Conservation (phyloP, 495 filamentous ascomycete genomes). For the Cairneyella variabilis region DNA sequence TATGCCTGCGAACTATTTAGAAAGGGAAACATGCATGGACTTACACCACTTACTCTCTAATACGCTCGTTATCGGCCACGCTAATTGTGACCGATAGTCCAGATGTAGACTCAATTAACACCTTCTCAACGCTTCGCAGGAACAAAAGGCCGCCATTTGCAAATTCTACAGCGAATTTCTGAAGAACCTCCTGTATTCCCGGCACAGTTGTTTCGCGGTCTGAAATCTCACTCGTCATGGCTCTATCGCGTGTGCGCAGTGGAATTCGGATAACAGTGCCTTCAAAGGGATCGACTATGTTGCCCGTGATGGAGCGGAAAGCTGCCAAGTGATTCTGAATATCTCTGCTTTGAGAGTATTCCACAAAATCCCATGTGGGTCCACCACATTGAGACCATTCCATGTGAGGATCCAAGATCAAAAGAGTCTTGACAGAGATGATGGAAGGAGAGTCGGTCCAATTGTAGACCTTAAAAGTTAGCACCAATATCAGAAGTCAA, state of each 20-base stretch:
- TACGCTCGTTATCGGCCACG: slow-evolving; percentile 10
- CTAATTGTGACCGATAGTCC: slow-evolving; percentile 25
- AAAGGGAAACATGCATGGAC: neutral
- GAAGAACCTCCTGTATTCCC: slow-evolving; percentile 30
- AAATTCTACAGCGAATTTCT: slow-evolving; percentile 31
- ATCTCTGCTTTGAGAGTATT: slow-evolving; percentile 19
- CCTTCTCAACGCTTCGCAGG: slow-evolving; percentile 32
- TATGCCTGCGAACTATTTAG: slow-evolving; percentile 17
- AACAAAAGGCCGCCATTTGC: slow-evolving; percentile 32
- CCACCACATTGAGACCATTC: slow-evolving; percentile 36
- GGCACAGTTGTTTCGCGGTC: slow-evolving; percentile 20
- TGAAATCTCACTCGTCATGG: slow-evolving; percentile 30
- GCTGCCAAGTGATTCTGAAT: slow-evolving; percentile 36
- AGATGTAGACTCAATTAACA: slow-evolving; percentile 26
- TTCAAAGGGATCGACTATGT: slow-evolving; percentile 18
- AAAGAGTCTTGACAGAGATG: slow-evolving; percentile 32
- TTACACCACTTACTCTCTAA: slow-evolving; percentile 14
- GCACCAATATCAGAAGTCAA: slow-evolving; percentile 8
- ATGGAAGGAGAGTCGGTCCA: slow-evolving; percentile 42
- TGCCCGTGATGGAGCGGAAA: slow-evolving; percentile 26
- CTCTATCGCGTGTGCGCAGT: slow-evolving; percentile 31
- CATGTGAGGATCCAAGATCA: slow-evolving; percentile 39
- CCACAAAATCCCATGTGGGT: slow-evolving; percentile 35
- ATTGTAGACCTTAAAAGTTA: slow-evolving; percentile 35
- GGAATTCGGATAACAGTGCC: slow-evolving; percentile 44